Evolutionary conservation across 2,329 filamentous ascomycete species (phyloP), one percentile per base, ranked within the genome.

Genomic region (Fusarium sp.): DNA sequence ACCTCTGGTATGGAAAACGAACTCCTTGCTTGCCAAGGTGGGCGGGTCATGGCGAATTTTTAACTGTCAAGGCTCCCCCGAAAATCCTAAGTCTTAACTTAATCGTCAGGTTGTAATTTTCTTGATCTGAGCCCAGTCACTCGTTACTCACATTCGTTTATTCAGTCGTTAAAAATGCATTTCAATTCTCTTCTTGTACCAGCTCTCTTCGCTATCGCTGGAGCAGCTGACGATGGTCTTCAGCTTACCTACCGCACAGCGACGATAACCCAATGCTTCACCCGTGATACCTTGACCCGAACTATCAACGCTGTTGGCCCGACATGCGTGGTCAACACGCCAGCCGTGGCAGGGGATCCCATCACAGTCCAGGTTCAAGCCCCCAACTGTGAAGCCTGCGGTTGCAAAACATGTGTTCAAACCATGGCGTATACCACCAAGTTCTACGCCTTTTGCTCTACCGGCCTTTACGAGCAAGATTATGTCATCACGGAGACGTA

Each of bases 261-360:
- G 11, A 67, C 65, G 20, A 47, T 67, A 39, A 67, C 65, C 1
- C 54, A 67, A 55, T 68, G 65, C 36, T 56, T 67, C 27, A 54
- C 59, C 2, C 25, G 33, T 1, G 42, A 39, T 23, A 29, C 29
- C 2, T 39, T 55, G 13, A 29, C 35, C 3, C 36, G 39, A 4
- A 33, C 57, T 3, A 29, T 41, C 13, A 27, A 47, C 6, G 51
- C 39, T 3, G 41, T 37, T 6, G 59, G 47, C 15, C 37, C 65
- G 6, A 52, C 49, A 11, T 36, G 33, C 4, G 33, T 52, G 6
- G 41, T 67, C 17, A 17, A 66, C 6, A 36, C 47, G 20, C 65
- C 65, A n/a, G 46, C 49, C 11, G 31, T 49, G 8, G 61, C 59
- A n/a, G 65, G 65, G 13, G 59, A 36, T 6, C 54, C 54, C n/a